phyloP scores from a whole-genome alignment of 176 grass and related monocot species.

The Raddia guianensis region DNA sequence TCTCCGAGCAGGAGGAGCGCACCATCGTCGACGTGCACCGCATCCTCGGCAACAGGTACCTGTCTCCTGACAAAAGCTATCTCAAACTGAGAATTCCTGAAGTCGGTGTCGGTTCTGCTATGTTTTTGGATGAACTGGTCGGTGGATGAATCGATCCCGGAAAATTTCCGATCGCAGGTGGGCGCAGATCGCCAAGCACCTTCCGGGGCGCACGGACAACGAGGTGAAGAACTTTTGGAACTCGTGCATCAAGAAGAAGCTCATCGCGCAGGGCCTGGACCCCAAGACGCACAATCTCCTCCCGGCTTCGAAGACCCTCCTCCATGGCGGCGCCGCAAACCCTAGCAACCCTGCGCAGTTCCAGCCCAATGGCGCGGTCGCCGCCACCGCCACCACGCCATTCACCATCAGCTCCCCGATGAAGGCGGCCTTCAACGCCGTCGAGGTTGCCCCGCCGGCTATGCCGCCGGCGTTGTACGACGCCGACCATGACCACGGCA shows the following conservation, averaged over 20 bases:
- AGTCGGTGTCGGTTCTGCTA: no score
- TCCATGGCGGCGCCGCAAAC: constrained; percentile 40
- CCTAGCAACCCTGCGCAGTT: constrained; percentile 55
- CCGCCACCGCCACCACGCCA: constrained; percentile 40
- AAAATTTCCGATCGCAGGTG: constrained; percentile 46
- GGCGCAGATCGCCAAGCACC: constrained; percentile 98
- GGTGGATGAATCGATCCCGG: background rate
- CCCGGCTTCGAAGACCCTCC: constrained; percentile 58
- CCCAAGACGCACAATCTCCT: constrained; percentile 98
- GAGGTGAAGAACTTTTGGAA: constrained; percentile 99
- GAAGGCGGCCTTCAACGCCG: constrained; percentile 55
- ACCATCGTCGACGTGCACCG: constrained; percentile 96
- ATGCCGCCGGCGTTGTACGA: constrained; percentile 45
- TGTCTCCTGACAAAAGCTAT: no score
- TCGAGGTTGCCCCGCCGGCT: constrained; percentile 19
- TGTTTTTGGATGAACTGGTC: background rate
- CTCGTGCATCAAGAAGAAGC: constrained; percentile 99
- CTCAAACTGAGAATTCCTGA: no score
- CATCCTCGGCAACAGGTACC: constrained; percentile 90
- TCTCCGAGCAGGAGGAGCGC: constrained; percentile 87
- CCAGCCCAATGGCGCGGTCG: constrained; percentile 11
- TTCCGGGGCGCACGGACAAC: constrained; percentile 94
- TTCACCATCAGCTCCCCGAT: constrained; percentile 92
- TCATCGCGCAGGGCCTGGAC: constrained; percentile 94
- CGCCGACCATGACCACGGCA: constrained; percentile 28